Evolutionary conservation across 106 monocot genomes (phyloP).

Genomic region (Dendrobium catenatum): DNA sequence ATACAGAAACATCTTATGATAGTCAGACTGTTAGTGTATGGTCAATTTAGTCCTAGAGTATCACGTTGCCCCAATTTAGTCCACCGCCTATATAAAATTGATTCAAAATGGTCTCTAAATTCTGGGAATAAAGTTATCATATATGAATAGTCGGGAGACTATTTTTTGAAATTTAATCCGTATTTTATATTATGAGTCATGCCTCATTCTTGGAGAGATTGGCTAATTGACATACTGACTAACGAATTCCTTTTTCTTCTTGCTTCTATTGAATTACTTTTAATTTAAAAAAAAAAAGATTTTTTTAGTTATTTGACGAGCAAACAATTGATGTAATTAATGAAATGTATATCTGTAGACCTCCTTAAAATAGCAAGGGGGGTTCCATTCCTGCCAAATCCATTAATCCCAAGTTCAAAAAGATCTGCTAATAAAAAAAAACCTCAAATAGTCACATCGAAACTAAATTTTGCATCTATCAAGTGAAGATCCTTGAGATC

Average conservation of each 20-base stretch:
- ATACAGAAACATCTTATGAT: not conserved
- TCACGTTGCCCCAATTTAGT: too few species aligned
- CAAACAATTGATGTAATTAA: not conserved
- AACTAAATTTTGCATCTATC: not conserved
- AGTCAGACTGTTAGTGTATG: too few species aligned
- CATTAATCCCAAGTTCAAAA: not conserved
- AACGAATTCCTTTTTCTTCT: not conserved
- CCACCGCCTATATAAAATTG: too few species aligned
- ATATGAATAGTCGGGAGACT: too few species aligned
- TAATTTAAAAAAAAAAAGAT: not conserved
- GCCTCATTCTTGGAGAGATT: not conserved
- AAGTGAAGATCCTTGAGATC: not conserved
- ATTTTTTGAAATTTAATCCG: too few species aligned
- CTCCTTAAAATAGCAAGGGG: too few species aligned
- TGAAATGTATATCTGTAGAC: not conserved
- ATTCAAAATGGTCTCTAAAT: too few species aligned
- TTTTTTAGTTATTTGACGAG: not conserved
- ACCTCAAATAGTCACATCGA: not conserved
- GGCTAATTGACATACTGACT: not conserved
- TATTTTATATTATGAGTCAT: slow-evolving; percentile 1
- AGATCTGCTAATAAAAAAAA: not conserved
- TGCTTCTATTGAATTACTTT: not conserved
- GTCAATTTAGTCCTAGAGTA: too few species aligned
- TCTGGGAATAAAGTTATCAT: too few species aligned
- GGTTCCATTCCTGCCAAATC: too few species aligned